Percentiles rank a stretch among this genome's conserved stretches.
phyloP scores from a whole-genome alignment of 2,329 filamentous ascomycete species.

The Aspergillus fumigatiaffinis region DNA sequence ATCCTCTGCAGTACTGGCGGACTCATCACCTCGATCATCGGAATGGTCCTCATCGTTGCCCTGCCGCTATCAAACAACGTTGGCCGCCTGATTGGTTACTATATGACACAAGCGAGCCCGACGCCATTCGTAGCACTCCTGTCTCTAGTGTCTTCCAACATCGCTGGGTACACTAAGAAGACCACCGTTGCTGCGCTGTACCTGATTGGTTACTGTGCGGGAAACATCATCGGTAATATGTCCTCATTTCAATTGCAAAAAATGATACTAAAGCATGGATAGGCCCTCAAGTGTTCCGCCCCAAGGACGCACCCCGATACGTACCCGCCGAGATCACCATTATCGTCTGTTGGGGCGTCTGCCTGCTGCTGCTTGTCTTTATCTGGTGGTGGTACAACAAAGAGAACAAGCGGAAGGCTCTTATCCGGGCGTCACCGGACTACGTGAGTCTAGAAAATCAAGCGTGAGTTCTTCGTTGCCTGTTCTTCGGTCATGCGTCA shows the following conservation, averaged over 20 bases:
- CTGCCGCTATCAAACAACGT: slow-evolving; percentile 55
- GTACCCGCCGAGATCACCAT: slow-evolving; percentile 62
- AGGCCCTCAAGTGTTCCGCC: slow-evolving; percentile 56
- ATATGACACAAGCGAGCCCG: slow-evolving; percentile 58
- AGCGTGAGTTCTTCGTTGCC: slow-evolving; percentile 46
- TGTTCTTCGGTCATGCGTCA: not conserved
- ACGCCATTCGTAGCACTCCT: slow-evolving; percentile 62
- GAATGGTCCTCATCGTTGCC: slow-evolving; percentile 62
- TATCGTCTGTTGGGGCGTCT: slow-evolving; percentile 55
- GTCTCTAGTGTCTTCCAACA: slow-evolving; percentile 60
- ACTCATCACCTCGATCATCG: slow-evolving; percentile 52
- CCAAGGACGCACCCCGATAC: slow-evolving; percentile 56
- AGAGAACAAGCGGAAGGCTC: slow-evolving; percentile 59
- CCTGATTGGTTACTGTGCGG: slow-evolving; percentile 47
- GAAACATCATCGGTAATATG: slow-evolving; percentile 53
- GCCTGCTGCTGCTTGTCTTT: slow-evolving; percentile 54
- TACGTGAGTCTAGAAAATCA: slow-evolving; percentile 64
- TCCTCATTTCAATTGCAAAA: not conserved
- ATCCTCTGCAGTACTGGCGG: slow-evolving; percentile 54
- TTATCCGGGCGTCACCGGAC: slow-evolving; percentile 47
- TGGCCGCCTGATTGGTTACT: slow-evolving; percentile 62
- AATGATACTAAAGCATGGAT: not conserved
- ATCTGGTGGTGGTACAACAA: slow-evolving; percentile 59
- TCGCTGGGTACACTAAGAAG: slow-evolving; percentile 53
- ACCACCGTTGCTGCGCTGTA: slow-evolving; percentile 50